Evolutionary conservation across 805 yeast species (phyloP).

Genomic region (Pichia gijzeniarum): DNA sequence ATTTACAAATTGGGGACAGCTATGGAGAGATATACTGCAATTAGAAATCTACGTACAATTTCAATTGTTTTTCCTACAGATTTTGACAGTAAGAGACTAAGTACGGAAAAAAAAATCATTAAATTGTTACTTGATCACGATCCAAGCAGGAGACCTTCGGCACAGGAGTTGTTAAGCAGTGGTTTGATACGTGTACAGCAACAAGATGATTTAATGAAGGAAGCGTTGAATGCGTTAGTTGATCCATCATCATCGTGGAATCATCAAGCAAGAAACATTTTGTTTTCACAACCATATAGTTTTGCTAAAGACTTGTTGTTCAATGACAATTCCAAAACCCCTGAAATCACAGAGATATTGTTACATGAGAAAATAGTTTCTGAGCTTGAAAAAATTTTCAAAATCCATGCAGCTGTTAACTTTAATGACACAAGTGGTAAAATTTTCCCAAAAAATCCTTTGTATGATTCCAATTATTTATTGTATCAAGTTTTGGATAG

Average conservation of each 20-base stretch:
- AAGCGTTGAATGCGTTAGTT: constrained; percentile 76
- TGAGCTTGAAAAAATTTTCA: constrained; percentile 57
- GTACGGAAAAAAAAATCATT: constrained; percentile 63
- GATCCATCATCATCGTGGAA: constrained; percentile 95
- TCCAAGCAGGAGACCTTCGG: constrained; percentile 75
- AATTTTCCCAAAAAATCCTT: constrained; percentile 77
- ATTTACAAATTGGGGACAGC: constrained; percentile 76
- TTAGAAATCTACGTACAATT: constrained; percentile 56
- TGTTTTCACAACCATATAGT: constrained; percentile 80
- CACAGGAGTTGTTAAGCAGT: constrained; percentile 64
- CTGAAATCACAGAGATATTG: constrained; percentile 41
- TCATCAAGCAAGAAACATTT: constrained; percentile 78
- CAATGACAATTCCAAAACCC: constrained; percentile 40
- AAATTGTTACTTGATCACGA: constrained; percentile 66
- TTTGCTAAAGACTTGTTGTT: constrained; percentile 80
- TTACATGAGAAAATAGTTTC: constrained; percentile 55
- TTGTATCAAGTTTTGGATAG: constrained; percentile 78
- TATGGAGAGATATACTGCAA: constrained; percentile 81
- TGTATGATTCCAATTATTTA: constrained; percentile 53
- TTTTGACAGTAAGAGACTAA: constrained; percentile 46
- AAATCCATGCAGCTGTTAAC: constrained; percentile 82
- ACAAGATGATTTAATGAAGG: constrained; percentile 83
- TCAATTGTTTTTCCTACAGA: constrained; percentile 64
- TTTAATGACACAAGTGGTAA: constrained; percentile 50
- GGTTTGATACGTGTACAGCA: constrained; percentile 85